Base-by-base conservation (phyloP, 345 rosid species). In the Gossypium ekmanianum region DNA sequence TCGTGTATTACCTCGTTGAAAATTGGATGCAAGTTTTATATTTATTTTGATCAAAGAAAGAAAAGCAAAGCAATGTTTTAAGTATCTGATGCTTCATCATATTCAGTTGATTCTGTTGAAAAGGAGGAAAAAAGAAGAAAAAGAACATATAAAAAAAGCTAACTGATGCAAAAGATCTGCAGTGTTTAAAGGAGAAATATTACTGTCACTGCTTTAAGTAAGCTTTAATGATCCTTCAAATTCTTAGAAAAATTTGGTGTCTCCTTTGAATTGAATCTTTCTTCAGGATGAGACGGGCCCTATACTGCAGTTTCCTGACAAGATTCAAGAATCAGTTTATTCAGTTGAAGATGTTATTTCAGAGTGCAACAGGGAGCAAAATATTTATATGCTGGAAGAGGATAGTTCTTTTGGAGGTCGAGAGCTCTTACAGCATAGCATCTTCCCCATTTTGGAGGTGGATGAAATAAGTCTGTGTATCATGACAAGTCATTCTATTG, bases 391-490 rank as follows among this genome's bases (percentile, higher is more conserved):
- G 9, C 47, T 64, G 79, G 91, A 87, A 74, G 87, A 85, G 76
- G 89, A 87, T 66, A 76, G 81, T 76, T 76, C 74, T 51, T 77
- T 64, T 72, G 83, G 79, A 43, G 87, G 79, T 72, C 81, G 48
- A 48, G 63, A 64, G 47, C 82, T 79, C 68, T 81, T 74, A 79
- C 80, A 77, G 63, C 76, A 70, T 77, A 54, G 45, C 47, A 74
- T 69, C 16, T 89, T 90, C 80, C 94, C 93, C 29, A 77, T 87
- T 75, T 76, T 91, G 44, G 99, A 95, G 85, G 90, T 87, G 78
- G 88, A 90, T 75, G 94, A 93, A 73, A 71, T 70, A 77, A 74
- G 82, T 82, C 86, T 84, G 75, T 80, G 81, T 68, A 81, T 13
- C 48, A 73, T 84, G 76, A 70, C 82, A 17, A 75, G 86, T 81